phyloP scores from a whole-genome alignment of 768 basidiomycete genomes.

The Mycena olivaceomarginata region DNA sequence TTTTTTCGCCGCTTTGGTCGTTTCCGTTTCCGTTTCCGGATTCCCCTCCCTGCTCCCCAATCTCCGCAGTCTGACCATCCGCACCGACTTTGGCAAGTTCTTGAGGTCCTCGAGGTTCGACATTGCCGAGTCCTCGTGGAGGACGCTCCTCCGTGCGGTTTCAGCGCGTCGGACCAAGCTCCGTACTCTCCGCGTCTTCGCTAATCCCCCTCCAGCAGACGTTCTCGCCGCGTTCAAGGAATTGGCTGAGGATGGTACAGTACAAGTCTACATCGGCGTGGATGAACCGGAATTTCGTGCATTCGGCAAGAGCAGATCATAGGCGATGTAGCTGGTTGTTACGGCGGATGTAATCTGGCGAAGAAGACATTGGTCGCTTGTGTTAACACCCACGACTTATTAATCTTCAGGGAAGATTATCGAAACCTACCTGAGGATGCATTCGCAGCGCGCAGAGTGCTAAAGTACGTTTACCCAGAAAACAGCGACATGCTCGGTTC shows the following conservation, averaged over 20 bases:
- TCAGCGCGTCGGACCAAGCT: neutral
- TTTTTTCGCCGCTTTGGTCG: neutral
- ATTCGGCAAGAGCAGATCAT: too few species aligned
- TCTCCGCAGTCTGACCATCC: neutral
- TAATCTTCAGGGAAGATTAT: too few species aligned
- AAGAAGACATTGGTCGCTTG: too few species aligned
- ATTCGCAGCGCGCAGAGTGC: too few species aligned
- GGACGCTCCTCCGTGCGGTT: neutral
- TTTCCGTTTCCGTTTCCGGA: neutral
- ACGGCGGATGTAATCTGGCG: too few species aligned
- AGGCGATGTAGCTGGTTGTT: too few species aligned
- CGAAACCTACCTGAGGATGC: too few species aligned
- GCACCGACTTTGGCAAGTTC: neutral
- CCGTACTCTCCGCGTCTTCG: too few species aligned
- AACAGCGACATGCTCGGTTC: too few species aligned
- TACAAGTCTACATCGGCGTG: neutral
- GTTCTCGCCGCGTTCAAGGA: neutral
- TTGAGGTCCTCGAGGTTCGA: neutral
- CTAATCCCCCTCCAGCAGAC: neutral
- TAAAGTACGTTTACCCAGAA: too few species aligned
- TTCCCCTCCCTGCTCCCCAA: neutral
- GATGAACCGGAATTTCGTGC: too few species aligned
- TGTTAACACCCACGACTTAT: too few species aligned
- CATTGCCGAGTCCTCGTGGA: neutral
- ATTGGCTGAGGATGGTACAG: neutral